These are phyloP conservation scores for Ceratocystis smalleyi DNA, from an alignment of 2,329 filamentous ascomycete species.

Conservation along the genomic window DNA sequence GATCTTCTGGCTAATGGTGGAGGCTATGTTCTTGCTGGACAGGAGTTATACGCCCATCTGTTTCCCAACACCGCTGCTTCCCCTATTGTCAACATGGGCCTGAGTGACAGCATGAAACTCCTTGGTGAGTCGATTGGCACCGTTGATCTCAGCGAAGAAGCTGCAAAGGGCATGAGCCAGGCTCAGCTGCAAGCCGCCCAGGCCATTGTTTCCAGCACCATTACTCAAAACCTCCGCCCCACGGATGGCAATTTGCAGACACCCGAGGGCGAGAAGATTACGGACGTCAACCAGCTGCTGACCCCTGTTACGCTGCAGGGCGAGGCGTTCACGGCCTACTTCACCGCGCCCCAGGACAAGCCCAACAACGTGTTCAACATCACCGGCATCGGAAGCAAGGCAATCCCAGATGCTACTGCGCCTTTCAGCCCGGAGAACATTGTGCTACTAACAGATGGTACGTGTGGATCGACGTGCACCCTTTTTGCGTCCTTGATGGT, in stretches of 20 bases:
- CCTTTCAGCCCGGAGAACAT: slow-evolving; percentile 17
- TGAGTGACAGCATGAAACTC: slow-evolving; percentile 32
- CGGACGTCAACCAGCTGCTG: slow-evolving; percentile 23
- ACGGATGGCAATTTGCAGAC: slow-evolving; percentile 31
- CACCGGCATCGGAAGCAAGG: slow-evolving; percentile 28
- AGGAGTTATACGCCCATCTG: slow-evolving; percentile 45
- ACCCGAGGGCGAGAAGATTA: slow-evolving; percentile 24
- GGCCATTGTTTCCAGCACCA: slow-evolving; percentile 30
- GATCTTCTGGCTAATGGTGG: slow-evolving; percentile 44
- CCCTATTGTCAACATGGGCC: slow-evolving; percentile 35
- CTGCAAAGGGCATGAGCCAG: slow-evolving; percentile 23
- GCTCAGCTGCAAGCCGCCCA: slow-evolving; percentile 30
- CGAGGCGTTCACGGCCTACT: slow-evolving; percentile 34
- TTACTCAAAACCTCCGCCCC: slow-evolving; percentile 30
- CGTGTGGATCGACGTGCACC: slow-evolving; percentile 20
- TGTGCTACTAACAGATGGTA: slow-evolving; percentile 20
- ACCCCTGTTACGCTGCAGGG: slow-evolving; percentile 26
- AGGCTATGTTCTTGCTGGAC: slow-evolving; percentile 43
- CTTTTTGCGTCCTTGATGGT: slow-evolving; percentile 33
- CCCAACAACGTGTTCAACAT: slow-evolving; percentile 26
- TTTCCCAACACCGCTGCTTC: slow-evolving; percentile 36
- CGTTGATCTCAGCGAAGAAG: slow-evolving; percentile 19
- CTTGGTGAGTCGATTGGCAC: slow-evolving; percentile 26
- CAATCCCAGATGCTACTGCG: slow-evolving; percentile 29
- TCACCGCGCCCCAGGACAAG: slow-evolving; percentile 28